Conservation (phyloP, 2,329 filamentous ascomycete genomes). For the Calonectria ilicicola region DNA sequence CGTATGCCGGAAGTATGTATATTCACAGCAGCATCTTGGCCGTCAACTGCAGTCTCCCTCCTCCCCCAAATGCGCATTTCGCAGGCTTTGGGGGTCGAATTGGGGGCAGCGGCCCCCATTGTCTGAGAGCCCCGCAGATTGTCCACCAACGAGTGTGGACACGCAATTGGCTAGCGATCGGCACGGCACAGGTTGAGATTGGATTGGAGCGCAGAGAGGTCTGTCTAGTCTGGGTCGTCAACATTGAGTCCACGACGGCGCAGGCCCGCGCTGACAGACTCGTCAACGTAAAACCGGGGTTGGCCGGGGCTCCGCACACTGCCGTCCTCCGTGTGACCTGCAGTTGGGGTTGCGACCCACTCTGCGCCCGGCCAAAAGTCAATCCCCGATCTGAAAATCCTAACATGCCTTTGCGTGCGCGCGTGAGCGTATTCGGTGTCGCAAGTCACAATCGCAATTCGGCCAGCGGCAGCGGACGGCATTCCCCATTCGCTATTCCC, state of each 20-base stretch:
- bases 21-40: neutral
- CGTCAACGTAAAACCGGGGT: slow-evolving; percentile 22
- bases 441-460: slow-evolving; percentile 29
- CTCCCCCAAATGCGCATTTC: slow-evolving; percentile 36
- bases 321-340: slow-evolving; percentile 40
- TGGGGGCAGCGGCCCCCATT: slow-evolving; percentile 37
- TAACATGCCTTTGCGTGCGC: slow-evolving; percentile 30
- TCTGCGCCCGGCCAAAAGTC: slow-evolving; percentile 29
- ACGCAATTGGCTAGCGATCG: slow-evolving; percentile 21
- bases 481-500: slow-evolving; percentile 15
- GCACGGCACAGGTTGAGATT: neutral
- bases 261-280: neutral
- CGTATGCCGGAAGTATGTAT: neutral
- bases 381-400: slow-evolving; percentile 34
- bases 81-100: slow-evolving; percentile 35
- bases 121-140: slow-evolving; percentile 32
- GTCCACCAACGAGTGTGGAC: slow-evolving; percentile 36
- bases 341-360: slow-evolving; percentile 42
- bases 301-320: slow-evolving; percentile 40
- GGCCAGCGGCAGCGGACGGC: slow-evolving; percentile 29
- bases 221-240: neutral
- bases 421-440: slow-evolving; percentile 9
- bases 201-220: too few relatives aligned
- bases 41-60: neutral
- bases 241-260: neutral